phyloP scores from a whole-genome alignment of 495 filamentous ascomycete species.

The Pyronema omphalodes region DNA sequence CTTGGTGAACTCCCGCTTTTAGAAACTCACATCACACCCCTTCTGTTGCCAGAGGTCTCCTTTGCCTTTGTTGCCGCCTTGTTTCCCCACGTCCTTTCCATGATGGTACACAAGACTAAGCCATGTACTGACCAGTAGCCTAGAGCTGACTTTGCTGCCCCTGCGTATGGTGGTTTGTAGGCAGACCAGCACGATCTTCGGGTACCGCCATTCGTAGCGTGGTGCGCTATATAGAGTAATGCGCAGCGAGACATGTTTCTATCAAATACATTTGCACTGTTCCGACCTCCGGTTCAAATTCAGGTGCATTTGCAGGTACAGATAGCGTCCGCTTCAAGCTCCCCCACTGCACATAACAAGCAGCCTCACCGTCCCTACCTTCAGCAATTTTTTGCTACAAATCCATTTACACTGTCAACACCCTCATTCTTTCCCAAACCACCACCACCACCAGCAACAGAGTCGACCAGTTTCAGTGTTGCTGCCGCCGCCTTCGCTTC shows the following conservation, averaged over 20 bases:
- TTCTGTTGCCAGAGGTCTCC: too few relatives aligned
- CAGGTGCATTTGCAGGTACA: not conserved
- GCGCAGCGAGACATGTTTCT: not conserved
- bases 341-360: not conserved
- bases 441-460: not conserved
- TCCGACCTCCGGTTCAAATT: not conserved
- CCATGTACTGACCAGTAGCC: too few relatives aligned
- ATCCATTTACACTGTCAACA: not conserved
- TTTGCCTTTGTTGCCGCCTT: too few relatives aligned
- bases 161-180: not conserved
- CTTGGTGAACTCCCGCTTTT: too few relatives aligned
- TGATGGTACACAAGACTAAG: too few relatives aligned
- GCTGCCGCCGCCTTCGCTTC: not conserved
- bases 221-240: not conserved
- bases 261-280: conserved; percentile 2
- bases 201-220: not conserved
- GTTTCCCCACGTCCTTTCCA: too few relatives aligned
- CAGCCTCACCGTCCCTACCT: not conserved
- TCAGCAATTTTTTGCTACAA: too few relatives aligned
- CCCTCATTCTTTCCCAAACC: not conserved
- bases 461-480: not conserved
- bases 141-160: not conserved
- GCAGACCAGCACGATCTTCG: not conserved
- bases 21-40: too few relatives aligned
- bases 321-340: not conserved